Conservation (phyloP, 1,284 basidiomycete genomes). For the Ganoderma resinaceum region DNA sequence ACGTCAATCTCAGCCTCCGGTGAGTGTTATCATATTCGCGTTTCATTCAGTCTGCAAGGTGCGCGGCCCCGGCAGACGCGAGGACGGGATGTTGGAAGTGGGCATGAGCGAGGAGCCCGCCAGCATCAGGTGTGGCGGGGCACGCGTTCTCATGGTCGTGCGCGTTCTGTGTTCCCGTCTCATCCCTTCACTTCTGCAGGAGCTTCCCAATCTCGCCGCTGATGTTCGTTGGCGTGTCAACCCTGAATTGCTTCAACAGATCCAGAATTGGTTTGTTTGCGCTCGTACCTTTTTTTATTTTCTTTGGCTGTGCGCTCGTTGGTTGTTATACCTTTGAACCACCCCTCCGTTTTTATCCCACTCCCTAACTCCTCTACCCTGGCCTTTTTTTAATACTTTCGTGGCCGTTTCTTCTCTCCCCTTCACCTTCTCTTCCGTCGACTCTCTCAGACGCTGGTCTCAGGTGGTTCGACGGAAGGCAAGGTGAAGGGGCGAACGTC, state of each 20-base stretch:
- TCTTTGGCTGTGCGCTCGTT: not conserved
- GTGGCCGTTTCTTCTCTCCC: constrained; percentile 15
- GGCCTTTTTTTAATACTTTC: constrained; percentile 15
- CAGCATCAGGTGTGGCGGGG: not conserved
- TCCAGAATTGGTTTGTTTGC: not conserved
- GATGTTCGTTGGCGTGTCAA: not conserved
- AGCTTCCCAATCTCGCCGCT: not conserved
- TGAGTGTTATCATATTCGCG: not conserved
- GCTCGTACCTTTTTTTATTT: not conserved
- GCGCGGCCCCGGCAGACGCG: not conserved
- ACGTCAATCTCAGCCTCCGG: not conserved
- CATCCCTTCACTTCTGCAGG: not conserved
- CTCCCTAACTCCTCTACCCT: constrained; percentile 3
- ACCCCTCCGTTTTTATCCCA: constrained; percentile 13
- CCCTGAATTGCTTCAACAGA: not conserved
- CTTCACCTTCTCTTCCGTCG: constrained; percentile 16
- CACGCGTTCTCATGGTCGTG: not conserved
- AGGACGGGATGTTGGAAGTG: not conserved
- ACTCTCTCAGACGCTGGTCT: constrained; percentile 7
- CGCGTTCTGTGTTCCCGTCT: not conserved
- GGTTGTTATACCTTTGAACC: not conserved
- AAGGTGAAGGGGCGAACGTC: constrained; percentile 6
- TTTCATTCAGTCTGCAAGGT: no score
- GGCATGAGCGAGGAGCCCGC: not conserved
- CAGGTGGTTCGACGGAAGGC: constrained; percentile 12